phyloP scores from a whole-genome alignment of 129 eudicot species.

The Glebionis coronaria region DNA sequence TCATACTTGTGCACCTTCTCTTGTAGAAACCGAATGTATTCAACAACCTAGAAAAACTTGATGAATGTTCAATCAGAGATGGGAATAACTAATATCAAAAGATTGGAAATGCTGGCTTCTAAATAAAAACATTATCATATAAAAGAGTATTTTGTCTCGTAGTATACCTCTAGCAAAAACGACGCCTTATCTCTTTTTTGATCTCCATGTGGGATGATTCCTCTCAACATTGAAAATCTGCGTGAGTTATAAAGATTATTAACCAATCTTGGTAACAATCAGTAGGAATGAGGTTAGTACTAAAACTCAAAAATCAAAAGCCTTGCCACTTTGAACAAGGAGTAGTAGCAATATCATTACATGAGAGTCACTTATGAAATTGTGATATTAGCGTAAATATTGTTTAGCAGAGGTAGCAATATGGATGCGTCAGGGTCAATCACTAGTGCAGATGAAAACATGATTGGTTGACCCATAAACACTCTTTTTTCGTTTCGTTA shows the following conservation, averaged over 20 bases:
- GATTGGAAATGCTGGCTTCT: background rate
- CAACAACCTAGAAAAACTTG: constrained; percentile 59
- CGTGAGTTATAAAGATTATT: constrained; percentile 1
- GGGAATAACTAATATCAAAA: background rate
- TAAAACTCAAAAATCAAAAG: too few species aligned
- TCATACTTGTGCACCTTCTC: constrained; percentile 84
- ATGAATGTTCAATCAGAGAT: background rate
- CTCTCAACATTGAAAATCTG: constrained; percentile 94
- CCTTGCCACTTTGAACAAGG: too few species aligned
- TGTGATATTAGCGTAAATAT: constrained; percentile 13
- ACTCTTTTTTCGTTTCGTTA: too few species aligned
- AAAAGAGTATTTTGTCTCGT: background rate
- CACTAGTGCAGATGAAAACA: too few species aligned
- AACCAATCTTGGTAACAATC: background rate
- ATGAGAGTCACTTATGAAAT: constrained; percentile 1
- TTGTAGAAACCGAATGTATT: constrained; percentile 84
- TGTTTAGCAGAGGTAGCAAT: background rate
- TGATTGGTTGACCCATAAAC: too few species aligned
- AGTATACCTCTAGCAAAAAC: constrained; percentile 71
- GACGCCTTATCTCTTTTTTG: constrained; percentile 99
- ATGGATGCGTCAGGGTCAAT: background rate
- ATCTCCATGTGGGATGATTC: constrained; percentile 80
- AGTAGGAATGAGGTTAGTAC: too few species aligned
- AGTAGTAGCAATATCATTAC: background rate
- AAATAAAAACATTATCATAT: background rate